These are phyloP conservation scores for Helicostylum pulchrum DNA, from an alignment of 192 early-diverging fungal genomes.

Conservation along the genomic window DNA sequence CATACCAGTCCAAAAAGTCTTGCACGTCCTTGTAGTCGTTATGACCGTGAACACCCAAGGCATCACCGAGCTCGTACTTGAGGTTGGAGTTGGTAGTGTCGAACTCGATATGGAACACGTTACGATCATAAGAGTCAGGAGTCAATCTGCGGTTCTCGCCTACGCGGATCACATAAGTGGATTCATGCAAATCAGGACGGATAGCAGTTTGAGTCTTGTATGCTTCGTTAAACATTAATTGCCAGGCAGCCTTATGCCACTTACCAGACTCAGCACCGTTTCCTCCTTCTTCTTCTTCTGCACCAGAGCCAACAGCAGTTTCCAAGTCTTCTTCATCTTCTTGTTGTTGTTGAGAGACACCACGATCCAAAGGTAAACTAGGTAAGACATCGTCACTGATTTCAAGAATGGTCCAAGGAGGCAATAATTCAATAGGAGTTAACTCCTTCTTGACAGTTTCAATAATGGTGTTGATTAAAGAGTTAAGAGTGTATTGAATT, in stretches of 20 bases:
- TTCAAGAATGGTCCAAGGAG: constrained; percentile 47
- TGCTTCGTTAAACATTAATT: constrained; percentile 73
- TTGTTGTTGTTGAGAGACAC: constrained; percentile 27
- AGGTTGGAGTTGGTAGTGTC: constrained; percentile 76
- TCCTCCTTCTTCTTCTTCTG: constrained; percentile 41
- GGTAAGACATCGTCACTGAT: constrained; percentile 34
- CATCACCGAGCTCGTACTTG: constrained; percentile 91
- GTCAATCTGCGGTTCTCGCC: constrained; percentile 84
- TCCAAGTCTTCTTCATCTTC: constrained; percentile 3
- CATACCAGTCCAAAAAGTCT: constrained; percentile 72
- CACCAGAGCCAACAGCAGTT: neutral
- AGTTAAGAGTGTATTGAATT: neutral
- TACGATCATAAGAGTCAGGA: constrained; percentile 85
- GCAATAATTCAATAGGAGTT: constrained; percentile 34
- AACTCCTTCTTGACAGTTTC: constrained; percentile 30
- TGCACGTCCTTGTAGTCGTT: constrained; percentile 75
- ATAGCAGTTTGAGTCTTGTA: constrained; percentile 43
- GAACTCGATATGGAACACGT: constrained; percentile 96
- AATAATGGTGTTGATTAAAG: constrained; percentile 11
- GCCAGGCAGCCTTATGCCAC: constrained; percentile 59
- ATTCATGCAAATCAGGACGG: constrained; percentile 61
- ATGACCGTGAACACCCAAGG: constrained; percentile 88
- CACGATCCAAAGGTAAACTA: constrained; percentile 28
- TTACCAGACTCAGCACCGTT: constrained; percentile 32
- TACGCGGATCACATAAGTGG: constrained; percentile 60